phyloP scores from a whole-genome alignment of 768 basidiomycete genomes.

The Mycena vulgaris region DNA sequence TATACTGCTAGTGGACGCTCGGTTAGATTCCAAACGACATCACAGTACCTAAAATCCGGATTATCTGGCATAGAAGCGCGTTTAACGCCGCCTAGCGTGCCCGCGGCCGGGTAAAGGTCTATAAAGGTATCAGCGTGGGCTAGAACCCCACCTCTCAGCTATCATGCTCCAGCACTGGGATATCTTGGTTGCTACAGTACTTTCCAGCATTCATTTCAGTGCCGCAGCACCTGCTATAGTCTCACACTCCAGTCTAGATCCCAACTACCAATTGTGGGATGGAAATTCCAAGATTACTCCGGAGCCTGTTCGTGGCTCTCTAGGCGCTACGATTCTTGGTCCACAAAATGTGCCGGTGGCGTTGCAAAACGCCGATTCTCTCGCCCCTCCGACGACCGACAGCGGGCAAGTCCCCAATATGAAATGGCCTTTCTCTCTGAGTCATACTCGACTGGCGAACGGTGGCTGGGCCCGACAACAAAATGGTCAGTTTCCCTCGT shows the following conservation, averaged over 20 bases:
- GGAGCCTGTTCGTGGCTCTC: conserved; percentile 59
- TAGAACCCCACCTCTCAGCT: no score
- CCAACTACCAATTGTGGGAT: conserved; percentile 9
- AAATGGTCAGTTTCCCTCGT: conserved; percentile 58
- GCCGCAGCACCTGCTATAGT: not conserved
- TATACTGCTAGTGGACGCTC: no score
- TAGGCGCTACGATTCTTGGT: conserved; percentile 67
- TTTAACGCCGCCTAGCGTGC: not conserved
- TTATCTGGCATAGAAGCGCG: not conserved
- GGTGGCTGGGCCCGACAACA: conserved; percentile 81
- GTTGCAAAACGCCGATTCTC: conserved; percentile 67
- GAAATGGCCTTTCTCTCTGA: conserved; percentile 77
- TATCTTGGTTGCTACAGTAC: not conserved
- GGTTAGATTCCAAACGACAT: no score
- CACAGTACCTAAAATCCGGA: not conserved
- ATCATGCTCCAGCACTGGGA: not conserved
- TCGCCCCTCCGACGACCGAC: conserved; percentile 78
- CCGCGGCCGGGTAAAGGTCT: not conserved
- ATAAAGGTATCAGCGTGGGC: not conserved
- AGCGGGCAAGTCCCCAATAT: conserved; percentile 67
- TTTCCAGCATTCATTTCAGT: not conserved
- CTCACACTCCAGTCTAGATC: no score
- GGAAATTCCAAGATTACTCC: conserved; percentile 40
- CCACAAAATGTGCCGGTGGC: conserved; percentile 72
- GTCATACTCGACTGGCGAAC: conserved; percentile 70